Percentiles rank a stretch among this genome's conserved stretches.
Evolutionary conservation across 108 stramenopile genomes (phyloP).

Genomic region (Chaetoceros muelleri): DNA sequence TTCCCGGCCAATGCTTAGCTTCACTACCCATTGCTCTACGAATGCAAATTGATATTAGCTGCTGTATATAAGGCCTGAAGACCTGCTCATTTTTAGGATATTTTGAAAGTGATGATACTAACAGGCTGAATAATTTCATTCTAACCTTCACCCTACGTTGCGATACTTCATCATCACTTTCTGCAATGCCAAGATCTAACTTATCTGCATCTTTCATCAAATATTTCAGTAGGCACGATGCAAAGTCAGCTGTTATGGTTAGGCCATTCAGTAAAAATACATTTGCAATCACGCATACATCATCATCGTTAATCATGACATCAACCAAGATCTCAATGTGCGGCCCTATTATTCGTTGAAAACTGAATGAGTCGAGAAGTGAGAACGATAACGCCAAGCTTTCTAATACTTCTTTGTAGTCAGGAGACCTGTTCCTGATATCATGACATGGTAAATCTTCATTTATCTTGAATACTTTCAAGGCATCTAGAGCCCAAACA

Average conservation of each 20-base stretch:
- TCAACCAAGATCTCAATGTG: background rate
- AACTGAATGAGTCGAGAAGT: background rate
- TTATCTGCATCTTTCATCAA: background rate
- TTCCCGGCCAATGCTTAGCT: constrained; percentile 40
- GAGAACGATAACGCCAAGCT: background rate
- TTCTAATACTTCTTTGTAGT: background rate
- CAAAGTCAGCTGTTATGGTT: background rate
- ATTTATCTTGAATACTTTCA: constrained; percentile 47
- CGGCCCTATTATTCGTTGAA: background rate
- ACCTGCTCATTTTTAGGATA: constrained; percentile 83
- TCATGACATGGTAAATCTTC: constrained; percentile 7
- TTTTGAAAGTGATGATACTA: constrained; percentile 70
- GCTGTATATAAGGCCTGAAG: constrained; percentile 74
- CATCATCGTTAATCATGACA: background rate
- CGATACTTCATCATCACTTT: background rate
- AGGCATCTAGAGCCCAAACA: constrained; percentile 66
- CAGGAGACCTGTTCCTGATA: background rate
- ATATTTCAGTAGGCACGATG: background rate
- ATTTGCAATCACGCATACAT: background rate
- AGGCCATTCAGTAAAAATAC: background rate
- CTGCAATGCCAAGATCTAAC: background rate
- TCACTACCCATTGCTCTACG: constrained; percentile 42
- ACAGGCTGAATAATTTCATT: constrained; percentile 51
- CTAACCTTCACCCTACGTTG: background rate
- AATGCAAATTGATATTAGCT: constrained; percentile 56